Evolutionary conservation across 305 asterid species (phyloP).

Genomic region (Salvia sclarea): DNA sequence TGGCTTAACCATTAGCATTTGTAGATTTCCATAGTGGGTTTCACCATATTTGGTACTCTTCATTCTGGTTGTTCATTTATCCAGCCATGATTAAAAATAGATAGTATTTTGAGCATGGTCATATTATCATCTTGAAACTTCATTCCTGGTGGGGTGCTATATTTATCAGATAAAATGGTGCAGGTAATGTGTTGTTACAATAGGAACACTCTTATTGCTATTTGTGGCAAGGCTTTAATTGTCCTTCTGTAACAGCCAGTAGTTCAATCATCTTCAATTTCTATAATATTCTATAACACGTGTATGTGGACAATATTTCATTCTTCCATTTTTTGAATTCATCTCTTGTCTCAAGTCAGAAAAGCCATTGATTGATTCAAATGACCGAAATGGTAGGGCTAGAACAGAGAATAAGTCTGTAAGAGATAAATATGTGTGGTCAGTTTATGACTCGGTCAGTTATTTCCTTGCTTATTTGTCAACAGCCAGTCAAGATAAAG

Average conservation of each 20-base stretch:
- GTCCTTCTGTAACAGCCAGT: slow-evolving; percentile 11
- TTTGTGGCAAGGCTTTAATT: slow-evolving; percentile 3
- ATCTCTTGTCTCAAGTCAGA: neutral
- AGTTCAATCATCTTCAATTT: neutral
- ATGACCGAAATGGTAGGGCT: neutral
- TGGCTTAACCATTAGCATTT: slow-evolving; percentile 22
- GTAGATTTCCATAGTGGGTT: neutral
- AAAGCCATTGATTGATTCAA: neutral
- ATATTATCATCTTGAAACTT: slow-evolving; percentile 6
- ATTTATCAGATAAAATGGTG: slow-evolving; percentile 8
- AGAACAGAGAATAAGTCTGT: slow-evolving; percentile 14
- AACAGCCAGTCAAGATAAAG: slow-evolving; percentile 7
- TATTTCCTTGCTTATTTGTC: neutral
- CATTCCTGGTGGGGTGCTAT: slow-evolving; percentile 2
- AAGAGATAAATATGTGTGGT: neutral
- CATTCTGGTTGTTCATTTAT: neutral
- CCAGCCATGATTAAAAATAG: neutral
- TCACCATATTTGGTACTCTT: slow-evolving; percentile 1
- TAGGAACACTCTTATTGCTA: neutral
- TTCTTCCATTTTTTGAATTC: neutral
- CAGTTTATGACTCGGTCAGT: neutral
- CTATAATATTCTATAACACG: neutral
- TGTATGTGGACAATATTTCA: neutral
- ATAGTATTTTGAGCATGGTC: neutral
- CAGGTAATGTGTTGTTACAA: neutral